Percentiles rank a stretch among this genome's conserved stretches.
phyloP scores from a whole-genome alignment of 495 filamentous ascomycete species.

The Annulohypoxylon moriforme region DNA sequence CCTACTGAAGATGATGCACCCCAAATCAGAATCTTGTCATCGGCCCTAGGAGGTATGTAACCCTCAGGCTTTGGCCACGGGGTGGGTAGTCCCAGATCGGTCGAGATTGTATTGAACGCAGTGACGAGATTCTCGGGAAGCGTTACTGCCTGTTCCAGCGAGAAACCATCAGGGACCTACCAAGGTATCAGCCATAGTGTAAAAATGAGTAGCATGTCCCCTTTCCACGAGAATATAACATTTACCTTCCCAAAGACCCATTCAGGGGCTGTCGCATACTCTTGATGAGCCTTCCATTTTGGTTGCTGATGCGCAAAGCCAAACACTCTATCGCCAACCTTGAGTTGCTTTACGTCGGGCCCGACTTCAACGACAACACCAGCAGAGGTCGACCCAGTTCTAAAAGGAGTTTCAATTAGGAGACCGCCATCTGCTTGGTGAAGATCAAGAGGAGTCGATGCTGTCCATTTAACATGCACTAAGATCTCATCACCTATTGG shows the following conservation, averaged over 20 bases:
- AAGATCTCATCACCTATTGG: constrained; percentile 54
- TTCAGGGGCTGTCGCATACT: constrained; percentile 53
- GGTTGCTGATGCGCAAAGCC: constrained; percentile 57
- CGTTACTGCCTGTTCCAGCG: constrained; percentile 58
- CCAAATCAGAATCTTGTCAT: constrained; percentile 62
- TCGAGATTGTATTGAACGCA: constrained; percentile 58
- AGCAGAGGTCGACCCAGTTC: constrained; percentile 53
- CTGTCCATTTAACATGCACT: constrained; percentile 60
- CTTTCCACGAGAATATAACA: neutral
- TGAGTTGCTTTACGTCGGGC: constrained; percentile 49
- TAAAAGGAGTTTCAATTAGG: constrained; percentile 53
- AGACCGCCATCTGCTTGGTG: constrained; percentile 66
- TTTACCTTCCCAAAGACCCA: constrained; percentile 50
- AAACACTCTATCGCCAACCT: constrained; percentile 60
- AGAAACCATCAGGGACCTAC: constrained; percentile 52
- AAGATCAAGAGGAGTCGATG: constrained; percentile 65
- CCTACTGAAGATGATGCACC: constrained; percentile 65
- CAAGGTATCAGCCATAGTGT: constrained; percentile 10
- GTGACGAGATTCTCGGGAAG: constrained; percentile 66
- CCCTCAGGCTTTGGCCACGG: constrained; percentile 59
- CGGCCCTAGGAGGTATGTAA: constrained; percentile 44
- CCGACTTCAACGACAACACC: constrained; percentile 60
- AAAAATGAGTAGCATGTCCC: neutral
- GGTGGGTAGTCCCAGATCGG: constrained; percentile 56
- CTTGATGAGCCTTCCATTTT: constrained; percentile 59